Evolutionary conservation across 495 filamentous ascomycete genomes (phyloP).

Genomic region (Xylaria bambusicola): DNA sequence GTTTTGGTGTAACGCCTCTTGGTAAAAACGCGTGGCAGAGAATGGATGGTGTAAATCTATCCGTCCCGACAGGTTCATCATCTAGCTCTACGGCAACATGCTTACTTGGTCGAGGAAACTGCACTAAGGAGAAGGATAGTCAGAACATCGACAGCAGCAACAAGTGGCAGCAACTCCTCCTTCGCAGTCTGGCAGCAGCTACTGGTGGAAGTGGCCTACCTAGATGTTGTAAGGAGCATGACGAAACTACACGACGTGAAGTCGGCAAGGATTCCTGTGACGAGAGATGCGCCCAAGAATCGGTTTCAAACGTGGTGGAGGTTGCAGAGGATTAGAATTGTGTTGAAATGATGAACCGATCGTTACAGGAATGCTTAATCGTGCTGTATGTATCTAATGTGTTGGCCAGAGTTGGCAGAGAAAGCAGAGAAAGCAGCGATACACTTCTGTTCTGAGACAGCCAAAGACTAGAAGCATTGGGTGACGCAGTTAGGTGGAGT

Average conservation of each 20-base stretch:
- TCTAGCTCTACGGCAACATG: background rate
- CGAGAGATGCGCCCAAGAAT: background rate
- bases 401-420: no score
- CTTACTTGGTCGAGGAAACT: background rate
- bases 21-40: background rate
- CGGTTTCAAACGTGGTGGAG: background rate
- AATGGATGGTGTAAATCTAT: background rate
- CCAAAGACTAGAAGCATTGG: no score
- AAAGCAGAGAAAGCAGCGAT: no score
- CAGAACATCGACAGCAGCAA: background rate
- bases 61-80: background rate
- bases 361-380: no score
- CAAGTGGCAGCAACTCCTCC: background rate
- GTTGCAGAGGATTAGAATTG: background rate
- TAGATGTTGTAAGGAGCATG: background rate
- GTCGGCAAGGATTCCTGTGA: background rate
- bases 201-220: background rate
- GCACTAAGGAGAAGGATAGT: background rate
- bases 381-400: no score
- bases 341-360: no score
- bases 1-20: no score
- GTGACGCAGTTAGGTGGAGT: no score
- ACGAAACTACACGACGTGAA: background rate
- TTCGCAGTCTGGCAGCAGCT: background rate
- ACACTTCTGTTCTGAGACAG: no score